These are phyloP conservation scores for Sisymbrium irio DNA, from an alignment of 345 rosid species.

Conservation along the genomic window DNA sequence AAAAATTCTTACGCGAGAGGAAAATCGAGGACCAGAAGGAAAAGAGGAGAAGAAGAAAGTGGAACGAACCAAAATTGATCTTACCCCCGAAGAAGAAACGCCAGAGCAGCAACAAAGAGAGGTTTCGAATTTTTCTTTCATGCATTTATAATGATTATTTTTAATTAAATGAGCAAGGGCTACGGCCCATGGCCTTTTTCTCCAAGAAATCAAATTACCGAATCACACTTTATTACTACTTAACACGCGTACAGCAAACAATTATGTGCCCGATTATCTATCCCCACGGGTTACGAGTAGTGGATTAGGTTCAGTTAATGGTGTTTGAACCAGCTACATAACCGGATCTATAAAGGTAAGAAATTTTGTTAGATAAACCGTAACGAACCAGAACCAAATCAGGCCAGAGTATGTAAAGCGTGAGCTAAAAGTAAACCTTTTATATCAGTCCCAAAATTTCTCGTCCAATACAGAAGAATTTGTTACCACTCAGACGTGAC, in stretches of 20 bases:
- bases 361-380: neutral
- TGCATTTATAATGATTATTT: slow-evolving; percentile 24
- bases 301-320: neutral
- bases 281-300: neutral
- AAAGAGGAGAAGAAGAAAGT: neutral
- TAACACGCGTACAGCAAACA: neutral
- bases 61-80: slow-evolving; percentile 19
- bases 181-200: slow-evolving; percentile 18
- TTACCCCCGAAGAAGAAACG: slow-evolving; percentile 37
- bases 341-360: neutral
- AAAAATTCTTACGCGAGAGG: slow-evolving; percentile 1
- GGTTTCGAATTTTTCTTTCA: slow-evolving; percentile 32
- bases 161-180: neutral
- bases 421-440: neutral
- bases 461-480: slow-evolving; percentile 10
- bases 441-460: neutral
- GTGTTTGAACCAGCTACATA: neutral
- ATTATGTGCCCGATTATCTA: neutral
- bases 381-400: neutral
- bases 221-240: neutral
- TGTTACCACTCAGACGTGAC: neutral
- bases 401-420: neutral
- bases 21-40: neutral
- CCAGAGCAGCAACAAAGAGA: neutral
- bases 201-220: neutral